Percentiles rank a stretch among this genome's conserved stretches.
phyloP scores from a whole-genome alignment of 2,329 filamentous ascomycete species.

The Didymella sp. region DNA sequence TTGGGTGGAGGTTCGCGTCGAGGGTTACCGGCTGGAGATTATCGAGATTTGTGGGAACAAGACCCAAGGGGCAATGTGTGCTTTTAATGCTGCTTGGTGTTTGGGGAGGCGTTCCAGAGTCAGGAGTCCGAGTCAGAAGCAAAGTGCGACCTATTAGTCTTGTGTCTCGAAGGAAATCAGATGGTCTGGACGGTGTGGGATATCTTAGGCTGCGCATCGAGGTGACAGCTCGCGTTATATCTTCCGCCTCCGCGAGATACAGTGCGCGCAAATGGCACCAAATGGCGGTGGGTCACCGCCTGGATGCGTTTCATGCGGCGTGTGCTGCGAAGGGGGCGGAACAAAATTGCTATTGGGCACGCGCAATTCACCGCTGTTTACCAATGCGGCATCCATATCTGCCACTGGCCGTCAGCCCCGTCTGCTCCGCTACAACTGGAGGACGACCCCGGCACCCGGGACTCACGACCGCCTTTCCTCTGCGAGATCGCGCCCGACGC shows the following conservation, averaged over 20 bases:
- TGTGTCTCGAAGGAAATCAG: constrained; percentile 35
- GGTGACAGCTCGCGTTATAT: constrained; percentile 44
- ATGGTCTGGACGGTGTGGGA: constrained; percentile 34
- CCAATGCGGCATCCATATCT: constrained; percentile 28
- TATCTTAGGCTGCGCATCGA: constrained; percentile 23
- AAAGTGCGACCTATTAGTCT: constrained; percentile 32
- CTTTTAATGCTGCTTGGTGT: constrained; percentile 8
- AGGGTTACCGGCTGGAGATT: constrained; percentile 14
- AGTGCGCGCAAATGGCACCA: constrained; percentile 33
- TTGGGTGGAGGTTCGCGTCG: constrained; percentile 21
- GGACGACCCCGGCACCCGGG: constrained; percentile 36
- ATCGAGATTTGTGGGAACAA: constrained; percentile 20
- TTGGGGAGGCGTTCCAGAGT: constrained; percentile 25
- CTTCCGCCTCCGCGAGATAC: constrained; percentile 29
- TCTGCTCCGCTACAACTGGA: constrained; percentile 26
- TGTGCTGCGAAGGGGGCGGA: constrained; percentile 32
- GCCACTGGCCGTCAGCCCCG: constrained; percentile 33
- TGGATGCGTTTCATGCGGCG: constrained; percentile 40
- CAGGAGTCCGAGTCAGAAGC: constrained; percentile 48
- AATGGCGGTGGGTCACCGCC: constrained; percentile 39
- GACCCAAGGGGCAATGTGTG: constrained; percentile 18
- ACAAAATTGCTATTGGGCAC: constrained; percentile 31
- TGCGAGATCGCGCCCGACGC: constrained; percentile 25
- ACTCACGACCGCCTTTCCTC: constrained; percentile 35
- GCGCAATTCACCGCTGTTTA: constrained; percentile 38